A percentile compares a stretch with the other conserved stretches of the same genome.
Conservation (phyloP, 2,329 filamentous ascomycete species). For the Ilyonectria robusta region DNA sequence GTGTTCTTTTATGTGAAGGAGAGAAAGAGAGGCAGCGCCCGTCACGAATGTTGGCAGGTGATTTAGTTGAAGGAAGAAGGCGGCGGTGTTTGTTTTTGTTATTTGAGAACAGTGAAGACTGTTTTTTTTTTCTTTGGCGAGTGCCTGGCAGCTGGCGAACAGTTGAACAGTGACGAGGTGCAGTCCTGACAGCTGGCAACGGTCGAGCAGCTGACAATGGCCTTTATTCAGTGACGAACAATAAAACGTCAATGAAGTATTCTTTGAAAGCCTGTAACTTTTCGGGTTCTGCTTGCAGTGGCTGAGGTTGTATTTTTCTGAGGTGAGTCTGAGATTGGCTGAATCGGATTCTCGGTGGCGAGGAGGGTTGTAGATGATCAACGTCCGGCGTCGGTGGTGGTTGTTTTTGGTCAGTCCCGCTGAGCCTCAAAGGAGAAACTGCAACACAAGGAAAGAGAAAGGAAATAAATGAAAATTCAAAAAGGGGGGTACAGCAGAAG, state of each 20-base stretch:
- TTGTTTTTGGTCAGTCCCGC: constrained; percentile 45
- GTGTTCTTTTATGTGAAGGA: constrained; percentile 37
- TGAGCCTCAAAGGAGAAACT: constrained; percentile 40
- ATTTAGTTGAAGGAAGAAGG: constrained; percentile 28
- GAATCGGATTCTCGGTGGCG: not conserved
- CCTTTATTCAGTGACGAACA: constrained; percentile 22
- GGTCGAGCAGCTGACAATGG: constrained; percentile 22
- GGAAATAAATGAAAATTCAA: constrained; percentile 30
- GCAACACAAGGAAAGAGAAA: constrained; percentile 36
- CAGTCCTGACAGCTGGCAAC: constrained; percentile 1
- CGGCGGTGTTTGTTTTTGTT: constrained; percentile 30
- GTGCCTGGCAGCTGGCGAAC: constrained; percentile 40
- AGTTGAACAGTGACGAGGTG: constrained; percentile 5
- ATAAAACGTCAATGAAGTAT: constrained; percentile 9
- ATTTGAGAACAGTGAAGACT: constrained; percentile 34
- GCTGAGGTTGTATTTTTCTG: constrained; percentile 4
- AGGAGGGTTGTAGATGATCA: not conserved
- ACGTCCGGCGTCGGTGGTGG: constrained; percentile 39
- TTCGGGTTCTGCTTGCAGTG: constrained; percentile 4
- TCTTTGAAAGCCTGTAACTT: constrained; percentile 14
- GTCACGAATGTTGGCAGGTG: constrained; percentile 31
- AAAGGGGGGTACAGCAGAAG: constrained; percentile 11
- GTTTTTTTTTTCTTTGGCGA: constrained; percentile 15
- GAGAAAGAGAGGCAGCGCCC: constrained; percentile 33
- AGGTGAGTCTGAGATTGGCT: constrained; percentile 2